Base-by-base conservation (phyloP, 139 green algal genomes). In the Haematococcus sp. region DNA sequence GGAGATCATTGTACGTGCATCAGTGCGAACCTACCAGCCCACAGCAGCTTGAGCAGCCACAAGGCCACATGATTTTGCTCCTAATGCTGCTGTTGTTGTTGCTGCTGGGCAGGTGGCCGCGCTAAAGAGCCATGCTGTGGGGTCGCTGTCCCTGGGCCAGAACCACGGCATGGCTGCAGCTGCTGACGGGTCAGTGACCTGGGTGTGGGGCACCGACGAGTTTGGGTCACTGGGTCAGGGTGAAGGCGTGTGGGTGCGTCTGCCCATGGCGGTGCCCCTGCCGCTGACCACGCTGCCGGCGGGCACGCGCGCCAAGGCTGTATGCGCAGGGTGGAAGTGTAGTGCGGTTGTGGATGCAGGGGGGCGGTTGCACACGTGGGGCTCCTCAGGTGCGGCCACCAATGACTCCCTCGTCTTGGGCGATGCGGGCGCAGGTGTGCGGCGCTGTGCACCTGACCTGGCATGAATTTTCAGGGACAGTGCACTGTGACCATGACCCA, bases 191-290 rank as follows among this genome's bases (percentile, higher is more conserved):
- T 49, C 40, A 49, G 11, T 49, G 7, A 11, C 15, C 54, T 61
- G 54, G 54, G 17, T 61, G 51, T 74, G 68, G 68, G 68, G 68
- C 52, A 67, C 52, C 2, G 68, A 74, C 31, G 75, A 86, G 16
- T 51, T 70, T 31, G 83, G 83, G 33, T 78, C 70, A 16, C 68
- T 89, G 27, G 83, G 79, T 2, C 75, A 74, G 19, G 83, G 83
- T 1, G 72, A 77, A 19, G 70, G 70, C 22, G 13, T 59, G 7
- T 76, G 70, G 70, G 25, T 54, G 64, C 22, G 32, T 5, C 7
- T 71, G 64, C 64, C 64, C 23, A 3, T 71, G 40, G 40, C 40
- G 11, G 40, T 49, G 40, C 40, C 40, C 40, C 40, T 7, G 40
- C 40, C 40, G 40, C 40, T 49, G 40, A 49, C 40, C 40, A 49